Evolutionary conservation across 306 rosid genomes (phyloP), one percentile per base, ranked within the genome.

Genomic region (Cicer judaicum): DNA sequence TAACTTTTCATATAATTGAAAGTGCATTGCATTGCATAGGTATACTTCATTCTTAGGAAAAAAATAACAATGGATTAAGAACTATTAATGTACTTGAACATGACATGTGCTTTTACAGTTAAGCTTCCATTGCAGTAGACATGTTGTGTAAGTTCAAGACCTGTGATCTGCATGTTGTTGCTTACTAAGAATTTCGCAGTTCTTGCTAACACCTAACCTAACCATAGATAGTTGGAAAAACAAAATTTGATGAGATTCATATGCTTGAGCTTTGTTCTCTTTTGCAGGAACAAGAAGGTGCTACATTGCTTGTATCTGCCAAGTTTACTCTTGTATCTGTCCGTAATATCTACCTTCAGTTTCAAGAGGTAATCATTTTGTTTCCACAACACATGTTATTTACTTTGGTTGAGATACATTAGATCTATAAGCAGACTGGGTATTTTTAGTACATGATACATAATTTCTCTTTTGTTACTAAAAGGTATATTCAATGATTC

Each of bases 271-370:
- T 65, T 18, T 73, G 57, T 39, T 19, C 48, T 44, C 53, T 53
- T 43, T 24, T 84, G 63, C 81, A 93, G 97, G 96, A 93, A 76
- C 88, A 91, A 82, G 98, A 93, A 72, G 98, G 98, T 63, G 97
- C 97, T 18, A 91, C 97, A 42, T 80, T 93, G 63, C 79, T 93
- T 77, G 98, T 93, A 57, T 93, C 96, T 74, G 91, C 98, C 16
- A 89, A 89, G 68, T 91, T 93, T 76, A 80, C 81, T 3, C 67
- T 85, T 34, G 94, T 93, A 52, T 93, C 97, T 12, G 44, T 52
- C 8, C 98, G 96, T 68, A 93, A 93, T 82, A 86, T 91, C 80
- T 89, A 89, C 77, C 97, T 93, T 69, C 76, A 82, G 88, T 93
- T 93, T 87, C 88, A 91, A 85, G 92, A 91, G 97, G 98, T 91